Evolutionary conservation across 345 rosid species (phyloP), one percentile per base, ranked within the genome.

Genomic region (Xanthoceras sorbifolium): DNA sequence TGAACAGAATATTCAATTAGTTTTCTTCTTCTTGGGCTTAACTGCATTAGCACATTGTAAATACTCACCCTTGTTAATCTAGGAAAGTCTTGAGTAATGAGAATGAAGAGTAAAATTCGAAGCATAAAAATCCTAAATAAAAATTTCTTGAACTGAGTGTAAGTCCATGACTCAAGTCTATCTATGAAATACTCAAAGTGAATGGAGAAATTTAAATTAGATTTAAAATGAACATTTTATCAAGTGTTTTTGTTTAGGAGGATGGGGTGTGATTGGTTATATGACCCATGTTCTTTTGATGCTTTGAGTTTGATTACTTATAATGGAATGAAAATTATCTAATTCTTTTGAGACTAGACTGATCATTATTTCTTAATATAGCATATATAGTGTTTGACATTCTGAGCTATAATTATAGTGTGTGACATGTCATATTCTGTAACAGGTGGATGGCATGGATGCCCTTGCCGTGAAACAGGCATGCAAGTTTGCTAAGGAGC

Each of bases 361-460:
- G 32, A 50, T 38, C 22, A 9, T 42, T 32, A 0, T 34, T 67
- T 23, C n/a, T 26, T 29, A 12, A 55, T 26, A 25, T 69, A 6
- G 32, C 44, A 15, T 23, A 32, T 42, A 10, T 14, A 42, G 31
- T 23, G 11, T 38, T 59, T 64, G 52, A 14, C 52, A 46, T 46
- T 46, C 52, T 14, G 6, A 46, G 18, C 52, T 11, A 46, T 46
- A 46, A 46, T 11, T 14, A 14, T 5, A 22, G 25, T 54, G 25
- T 54, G 17, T 64, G 17, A 36, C 61, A 22, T 76, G 44, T 57
- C 28, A 2, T 69, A 60, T 55, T 76, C 67, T 72, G 61, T 76
- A 74, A 66, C 86, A 93, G 97, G 97, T 93, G 46, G 99, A 96
- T 77, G 99, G 99, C 64, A 96, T 96, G 99, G 99, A 96, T 89